These are phyloP conservation scores for Phytophthora melonis DNA, from an alignment of 352 stramenopile species.

Conservation along the genomic window DNA sequence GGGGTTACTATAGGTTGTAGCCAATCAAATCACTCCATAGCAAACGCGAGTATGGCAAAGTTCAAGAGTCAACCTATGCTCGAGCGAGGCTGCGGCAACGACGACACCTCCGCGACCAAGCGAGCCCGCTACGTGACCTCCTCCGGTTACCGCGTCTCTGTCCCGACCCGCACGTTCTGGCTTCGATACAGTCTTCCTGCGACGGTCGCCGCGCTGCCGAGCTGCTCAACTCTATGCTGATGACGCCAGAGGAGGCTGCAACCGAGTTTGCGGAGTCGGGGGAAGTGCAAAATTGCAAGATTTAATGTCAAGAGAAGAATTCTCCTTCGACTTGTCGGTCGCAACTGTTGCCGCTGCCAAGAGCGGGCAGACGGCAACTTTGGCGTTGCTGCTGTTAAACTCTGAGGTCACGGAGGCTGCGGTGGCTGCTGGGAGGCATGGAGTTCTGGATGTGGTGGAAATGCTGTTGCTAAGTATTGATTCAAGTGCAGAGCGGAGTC, in stretches of 20 bases:
- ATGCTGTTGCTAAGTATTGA: too few relatives aligned
- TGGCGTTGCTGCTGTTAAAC: too few relatives aligned
- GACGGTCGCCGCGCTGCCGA: not conserved
- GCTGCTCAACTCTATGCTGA: not conserved
- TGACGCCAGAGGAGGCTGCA: not conserved
- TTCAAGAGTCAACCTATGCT: not conserved
- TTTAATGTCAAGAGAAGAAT: not conserved
- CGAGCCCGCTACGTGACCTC: not conserved
- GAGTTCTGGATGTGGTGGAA: too few relatives aligned
- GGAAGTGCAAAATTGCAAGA: not conserved
- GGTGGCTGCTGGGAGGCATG: too few relatives aligned
- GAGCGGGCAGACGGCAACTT: too few relatives aligned
- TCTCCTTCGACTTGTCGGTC: too few relatives aligned
- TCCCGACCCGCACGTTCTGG: not conserved
- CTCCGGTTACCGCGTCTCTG: not conserved
- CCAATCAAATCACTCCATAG: too few relatives aligned
- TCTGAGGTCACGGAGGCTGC: too few relatives aligned
- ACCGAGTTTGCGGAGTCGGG: not conserved
- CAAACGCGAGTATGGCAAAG: not conserved
- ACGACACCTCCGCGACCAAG: not conserved
- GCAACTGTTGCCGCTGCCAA: too few relatives aligned
- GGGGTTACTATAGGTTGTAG: too few relatives aligned
- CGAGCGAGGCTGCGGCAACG: not conserved
- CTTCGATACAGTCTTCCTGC: not conserved
- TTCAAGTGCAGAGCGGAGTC: too few relatives aligned